phyloP scores from a whole-genome alignment of 176 grass and related monocot species.

The Eremochloa ophiuroides region DNA sequence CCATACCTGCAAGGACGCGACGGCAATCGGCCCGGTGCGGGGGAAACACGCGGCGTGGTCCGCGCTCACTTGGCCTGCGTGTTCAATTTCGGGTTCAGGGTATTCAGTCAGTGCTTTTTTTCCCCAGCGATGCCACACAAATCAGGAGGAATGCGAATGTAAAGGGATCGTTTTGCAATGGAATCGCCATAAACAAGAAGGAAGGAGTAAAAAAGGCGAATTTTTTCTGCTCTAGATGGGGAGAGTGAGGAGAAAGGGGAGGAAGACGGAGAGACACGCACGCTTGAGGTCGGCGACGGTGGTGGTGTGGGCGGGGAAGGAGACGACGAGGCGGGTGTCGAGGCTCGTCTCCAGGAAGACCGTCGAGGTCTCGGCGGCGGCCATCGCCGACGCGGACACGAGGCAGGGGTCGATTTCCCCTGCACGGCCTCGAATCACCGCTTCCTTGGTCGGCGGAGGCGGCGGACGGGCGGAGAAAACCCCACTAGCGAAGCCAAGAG shows the following conservation, averaged over 20 bases:
- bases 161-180: background rate
- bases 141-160: background rate
- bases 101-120: background rate
- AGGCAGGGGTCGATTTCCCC: background rate
- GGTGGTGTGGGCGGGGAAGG: conserved; percentile 15
- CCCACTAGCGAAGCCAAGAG: no score
- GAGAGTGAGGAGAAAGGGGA: background rate
- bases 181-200: background rate
- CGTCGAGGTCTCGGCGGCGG: background rate
- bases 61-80: background rate
- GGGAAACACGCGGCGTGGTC: background rate
- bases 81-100: background rate
- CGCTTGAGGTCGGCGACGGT: conserved; percentile 25
- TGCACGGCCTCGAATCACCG: background rate
- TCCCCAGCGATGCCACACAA: background rate
- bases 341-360: conserved; percentile 25
- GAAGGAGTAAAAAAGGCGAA: background rate
- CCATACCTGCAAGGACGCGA: background rate
- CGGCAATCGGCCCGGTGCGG: background rate
- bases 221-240: no score
- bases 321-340: conserved; percentile 9
- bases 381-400: background rate
- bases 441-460: background rate
- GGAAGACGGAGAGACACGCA: background rate
- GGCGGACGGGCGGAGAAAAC: background rate